Percentiles rank a stretch among this genome's conserved stretches.
These are phyloP conservation scores for Tetrapyrgos nigripes DNA, from an alignment of 1,284 basidiomycete genomes.

Conservation along the genomic window DNA sequence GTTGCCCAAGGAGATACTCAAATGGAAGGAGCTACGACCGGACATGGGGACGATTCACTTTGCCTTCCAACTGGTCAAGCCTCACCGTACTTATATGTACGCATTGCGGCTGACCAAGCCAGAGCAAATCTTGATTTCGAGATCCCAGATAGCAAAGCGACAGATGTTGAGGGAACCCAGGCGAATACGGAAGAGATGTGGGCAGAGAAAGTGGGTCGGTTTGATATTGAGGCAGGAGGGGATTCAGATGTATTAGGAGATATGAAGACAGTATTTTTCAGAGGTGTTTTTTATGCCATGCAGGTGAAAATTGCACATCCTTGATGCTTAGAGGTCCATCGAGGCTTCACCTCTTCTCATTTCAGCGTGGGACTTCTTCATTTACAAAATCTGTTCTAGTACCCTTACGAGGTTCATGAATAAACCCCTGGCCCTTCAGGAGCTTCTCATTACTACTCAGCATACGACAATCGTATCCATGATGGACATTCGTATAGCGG, in stretches of 20 bases:
- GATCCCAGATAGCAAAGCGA: slow-evolving; percentile 56
- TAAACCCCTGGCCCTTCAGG: slow-evolving; percentile 14
- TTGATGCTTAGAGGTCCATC: too few species aligned
- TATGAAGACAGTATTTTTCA: slow-evolving; percentile 67
- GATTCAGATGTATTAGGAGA: slow-evolving; percentile 49
- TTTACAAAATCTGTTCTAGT: slow-evolving; percentile 48
- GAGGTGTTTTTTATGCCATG: slow-evolving; percentile 70
- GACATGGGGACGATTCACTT: slow-evolving; percentile 52
- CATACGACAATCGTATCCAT: slow-evolving; percentile 71
- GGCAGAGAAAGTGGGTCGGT: slow-evolving; percentile 74
- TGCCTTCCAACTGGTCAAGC: slow-evolving; percentile 24
- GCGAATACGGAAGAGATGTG: slow-evolving; percentile 63
- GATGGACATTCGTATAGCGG: slow-evolving; percentile 76
- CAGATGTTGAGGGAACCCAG: slow-evolving; percentile 66
- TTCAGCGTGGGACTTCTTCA: background rate
- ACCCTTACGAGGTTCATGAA: slow-evolving; percentile 82
- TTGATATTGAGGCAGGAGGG: slow-evolving; percentile 56
- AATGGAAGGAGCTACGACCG: slow-evolving; percentile 30
- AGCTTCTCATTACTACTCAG: slow-evolving; percentile 73
- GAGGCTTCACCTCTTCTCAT: too few species aligned
- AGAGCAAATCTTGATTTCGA: slow-evolving; percentile 65
- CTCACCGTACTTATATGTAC: slow-evolving; percentile 63
- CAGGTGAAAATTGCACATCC: too few species aligned
- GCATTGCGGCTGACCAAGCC: slow-evolving; percentile 82
- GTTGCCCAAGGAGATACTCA: slow-evolving; percentile 33